Conservation (phyloP, 768 basidiomycete species). For the Kwoniella botswanensis region DNA sequence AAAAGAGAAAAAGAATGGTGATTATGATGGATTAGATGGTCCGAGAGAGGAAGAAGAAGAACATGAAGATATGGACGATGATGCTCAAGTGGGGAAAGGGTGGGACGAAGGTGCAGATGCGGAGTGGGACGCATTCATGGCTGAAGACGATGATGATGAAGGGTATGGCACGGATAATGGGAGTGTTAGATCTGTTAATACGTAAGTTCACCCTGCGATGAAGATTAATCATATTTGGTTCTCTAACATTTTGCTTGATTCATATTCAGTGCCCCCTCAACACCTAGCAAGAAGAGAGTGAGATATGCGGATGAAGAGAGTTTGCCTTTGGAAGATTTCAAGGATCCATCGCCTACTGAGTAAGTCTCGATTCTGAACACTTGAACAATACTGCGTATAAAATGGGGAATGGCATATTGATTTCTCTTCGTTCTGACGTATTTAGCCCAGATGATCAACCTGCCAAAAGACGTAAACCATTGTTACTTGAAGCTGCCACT, state of each 20-base stretch:
- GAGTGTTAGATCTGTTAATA: constrained; percentile 24
- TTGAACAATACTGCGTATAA: too few relatives aligned
- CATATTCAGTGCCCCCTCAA: constrained; percentile 32
- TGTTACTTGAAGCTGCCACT: constrained; percentile 32
- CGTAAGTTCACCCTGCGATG: constrained; percentile 3
- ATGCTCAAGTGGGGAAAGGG: constrained; percentile 55
- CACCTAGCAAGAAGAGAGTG: constrained; percentile 47
- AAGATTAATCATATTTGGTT: too few relatives aligned
- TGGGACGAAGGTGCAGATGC: constrained; percentile 78
- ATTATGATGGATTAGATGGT: not conserved
- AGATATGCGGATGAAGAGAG: constrained; percentile 53
- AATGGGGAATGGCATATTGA: not conserved
- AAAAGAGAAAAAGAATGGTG: constrained; percentile 20
- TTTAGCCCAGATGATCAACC: constrained; percentile 20
- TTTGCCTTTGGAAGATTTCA: constrained; percentile 49
- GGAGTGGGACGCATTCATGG: constrained; percentile 86
- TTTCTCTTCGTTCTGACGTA: not conserved
- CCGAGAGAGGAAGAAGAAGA: constrained; percentile 20
- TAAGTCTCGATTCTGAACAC: constrained; percentile 4
- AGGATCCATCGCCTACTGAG: constrained; percentile 39
- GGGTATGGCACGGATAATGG: constrained; percentile 20
- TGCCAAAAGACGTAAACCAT: constrained; percentile 35
- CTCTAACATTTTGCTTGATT: too few relatives aligned
- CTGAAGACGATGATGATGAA: constrained; percentile 49
- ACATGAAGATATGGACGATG: constrained; percentile 30